These are phyloP conservation scores for Citrus australasica DNA, from an alignment of 345 rosid species.

Conservation along the genomic window DNA sequence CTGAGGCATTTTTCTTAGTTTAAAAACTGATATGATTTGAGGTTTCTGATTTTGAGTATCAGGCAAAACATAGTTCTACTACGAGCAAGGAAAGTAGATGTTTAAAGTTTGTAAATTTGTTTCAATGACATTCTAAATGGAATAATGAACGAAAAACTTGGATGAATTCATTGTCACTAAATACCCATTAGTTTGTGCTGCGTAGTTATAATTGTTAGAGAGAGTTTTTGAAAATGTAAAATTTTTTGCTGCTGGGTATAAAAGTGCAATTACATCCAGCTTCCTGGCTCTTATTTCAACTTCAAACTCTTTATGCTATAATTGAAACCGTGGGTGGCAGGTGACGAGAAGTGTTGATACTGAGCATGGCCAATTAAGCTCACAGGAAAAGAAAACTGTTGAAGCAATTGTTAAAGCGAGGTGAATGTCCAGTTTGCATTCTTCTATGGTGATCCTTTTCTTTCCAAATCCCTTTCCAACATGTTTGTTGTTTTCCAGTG, in stretches of 20 bases:
- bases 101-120: background rate
- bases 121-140: background rate
- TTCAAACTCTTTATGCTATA: background rate
- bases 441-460: background rate
- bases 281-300: background rate
- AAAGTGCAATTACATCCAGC: background rate
- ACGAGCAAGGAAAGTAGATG: too few species aligned
- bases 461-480: constrained; percentile 15
- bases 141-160: background rate
- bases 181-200: background rate
- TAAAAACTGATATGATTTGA: background rate
- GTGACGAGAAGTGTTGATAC: constrained; percentile 96
- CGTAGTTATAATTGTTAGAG: background rate
- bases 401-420: constrained; percentile 97
- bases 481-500: constrained; percentile 37
- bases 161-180: background rate
- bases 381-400: constrained; percentile 87
- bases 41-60: background rate
- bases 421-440: constrained; percentile 28
- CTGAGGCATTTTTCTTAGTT: background rate
- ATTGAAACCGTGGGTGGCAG: constrained; percentile 32
- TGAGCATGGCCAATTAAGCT: constrained; percentile 63
- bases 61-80: background rate
- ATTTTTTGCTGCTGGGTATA: background rate
- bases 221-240: background rate